Percentiles rank a stretch among this genome's conserved stretches.
Evolutionary conservation across 2,329 filamentous ascomycete species (phyloP).

Genomic region (Ophiosphaerella herpotricha): DNA sequence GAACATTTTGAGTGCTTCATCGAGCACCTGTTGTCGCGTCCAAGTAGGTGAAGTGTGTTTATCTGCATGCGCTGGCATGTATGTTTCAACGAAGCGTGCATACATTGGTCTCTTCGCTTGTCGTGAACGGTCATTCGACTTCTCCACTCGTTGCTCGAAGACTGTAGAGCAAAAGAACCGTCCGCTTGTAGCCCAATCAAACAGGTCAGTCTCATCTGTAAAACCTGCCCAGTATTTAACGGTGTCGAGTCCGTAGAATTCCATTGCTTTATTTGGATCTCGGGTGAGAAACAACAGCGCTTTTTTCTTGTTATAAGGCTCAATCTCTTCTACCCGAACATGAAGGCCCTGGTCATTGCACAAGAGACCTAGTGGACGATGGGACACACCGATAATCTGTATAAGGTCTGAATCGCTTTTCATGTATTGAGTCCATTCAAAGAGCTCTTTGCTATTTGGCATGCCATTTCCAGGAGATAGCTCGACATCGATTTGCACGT

Average conservation of each 20-base stretch:
- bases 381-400: conserved; percentile 67
- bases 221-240: conserved; percentile 62
- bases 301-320: conserved; percentile 60
- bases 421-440: conserved; percentile 70
- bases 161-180: conserved; percentile 61
- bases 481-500: conserved; percentile 72
- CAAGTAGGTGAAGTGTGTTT: conserved; percentile 32
- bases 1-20: conserved; percentile 61
- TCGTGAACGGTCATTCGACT: conserved; percentile 61
- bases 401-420: conserved; percentile 74
- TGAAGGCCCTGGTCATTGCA: conserved; percentile 67
- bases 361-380: conserved; percentile 69
- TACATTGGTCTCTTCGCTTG: conserved; percentile 63
- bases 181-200: conserved; percentile 63
- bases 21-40: conserved; percentile 53
- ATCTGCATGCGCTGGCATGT: conserved; percentile 58
- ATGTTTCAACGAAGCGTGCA: conserved; percentile 65
- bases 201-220: conserved; percentile 59
- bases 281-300: conserved; percentile 64
- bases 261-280: conserved; percentile 60
- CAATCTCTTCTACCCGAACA: conserved; percentile 71
- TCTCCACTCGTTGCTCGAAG: conserved; percentile 39
- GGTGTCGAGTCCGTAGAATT: conserved; percentile 65
- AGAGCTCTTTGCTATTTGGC: conserved; percentile 27
- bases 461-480: conserved; percentile 50